A percentile compares a stretch with the other conserved stretches of the same genome.
phyloP scores from a whole-genome alignment of 176 grass and related monocot species.

The Triticum monococcum region DNA sequence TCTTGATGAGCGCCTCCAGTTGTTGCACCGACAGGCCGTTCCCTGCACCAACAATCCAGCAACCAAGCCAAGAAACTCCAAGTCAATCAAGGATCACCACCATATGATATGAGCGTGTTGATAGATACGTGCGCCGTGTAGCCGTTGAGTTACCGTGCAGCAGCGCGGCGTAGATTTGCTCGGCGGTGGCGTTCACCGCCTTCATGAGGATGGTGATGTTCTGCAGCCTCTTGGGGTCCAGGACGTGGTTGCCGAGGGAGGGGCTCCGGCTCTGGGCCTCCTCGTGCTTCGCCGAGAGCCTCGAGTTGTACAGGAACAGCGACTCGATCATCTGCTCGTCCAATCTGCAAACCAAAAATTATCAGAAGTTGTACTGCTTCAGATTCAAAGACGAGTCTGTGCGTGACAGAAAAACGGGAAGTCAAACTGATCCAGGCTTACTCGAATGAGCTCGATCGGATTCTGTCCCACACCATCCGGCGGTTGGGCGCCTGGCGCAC shows the following conservation, averaged over 20 bases:
- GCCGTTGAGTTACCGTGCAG: slow-evolving; percentile 39
- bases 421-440: slow-evolving; percentile 30
- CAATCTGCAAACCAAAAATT: slow-evolving; percentile 35
- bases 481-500: slow-evolving; percentile 80
- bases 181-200: slow-evolving; percentile 59
- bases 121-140: not conserved
- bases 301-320: slow-evolving; percentile 82
- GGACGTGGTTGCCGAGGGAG: slow-evolving; percentile 70
- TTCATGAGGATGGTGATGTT: slow-evolving; percentile 96
- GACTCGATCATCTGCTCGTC: slow-evolving; percentile 96
- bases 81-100: not conserved
- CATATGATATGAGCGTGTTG: not conserved
- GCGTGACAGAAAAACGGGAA: not conserved
- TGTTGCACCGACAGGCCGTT: slow-evolving; percentile 76
- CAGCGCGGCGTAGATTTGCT: slow-evolving; percentile 70
- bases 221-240: slow-evolving; percentile 87
- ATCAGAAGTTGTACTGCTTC: not conserved
- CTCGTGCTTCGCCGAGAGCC: slow-evolving; percentile 54
- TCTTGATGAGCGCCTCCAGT: slow-evolving; percentile 86
- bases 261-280: slow-evolving; percentile 73
- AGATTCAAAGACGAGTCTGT: not conserved
- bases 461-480: slow-evolving; percentile 93
- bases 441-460: slow-evolving; percentile 95
- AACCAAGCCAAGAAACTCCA: not conserved
- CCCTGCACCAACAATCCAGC: slow-evolving; percentile 34